Base-by-base conservation (phyloP, 2,329 filamentous ascomycete species). In the Talaromyces sp. region DNA sequence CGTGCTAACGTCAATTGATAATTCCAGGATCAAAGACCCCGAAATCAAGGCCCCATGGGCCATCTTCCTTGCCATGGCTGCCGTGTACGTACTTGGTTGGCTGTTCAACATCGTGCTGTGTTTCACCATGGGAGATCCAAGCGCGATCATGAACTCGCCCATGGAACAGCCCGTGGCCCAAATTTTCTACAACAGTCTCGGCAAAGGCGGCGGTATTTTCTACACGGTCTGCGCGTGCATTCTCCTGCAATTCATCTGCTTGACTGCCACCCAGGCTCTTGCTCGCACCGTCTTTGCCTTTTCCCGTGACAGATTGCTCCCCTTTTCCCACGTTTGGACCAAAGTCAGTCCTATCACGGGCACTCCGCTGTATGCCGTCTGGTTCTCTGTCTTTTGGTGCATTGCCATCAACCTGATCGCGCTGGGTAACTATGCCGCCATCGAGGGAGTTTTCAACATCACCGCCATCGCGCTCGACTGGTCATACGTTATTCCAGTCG, bases 321-420 rank as follows among this genome's bases (percentile, higher is more conserved):
- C 81, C 14, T 73, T 77, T 50, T 79, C 77, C 10, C 63, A 65
- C 35, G 61, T 82, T 52, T 83, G 81, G 81, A 79, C 77, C 69
- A 80, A 76, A 69, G 75, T 82, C 70, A 72, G 79, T 67, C 70
- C 72, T 56, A 65, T 72, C 62, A 84, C 82, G 14, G 75, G 77
- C 57, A 84, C 81, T 1, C 82, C 82, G 3, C 70, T 84, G 24
- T 74, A 79, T 31, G 80, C 82, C 14, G 82, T 84, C 54, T 85
- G 83, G 83, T 76, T 85, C 59, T 81, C 79, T 58, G 76, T 81
- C 31, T 71, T 80, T 65, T 81, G 59, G 78, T 85, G 81, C 71
- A 79, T 84, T 63, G 73, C 77, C 55, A 83, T 86, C 74, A 85
- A 85, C 70, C 74, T 85, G 63, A 84, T 85, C 66, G 83, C 79